Percentiles rank a stretch among this genome's conserved stretches.
Conservation (phyloP, 1,139 yeast genomes). For the Candida mesenterica region DNA sequence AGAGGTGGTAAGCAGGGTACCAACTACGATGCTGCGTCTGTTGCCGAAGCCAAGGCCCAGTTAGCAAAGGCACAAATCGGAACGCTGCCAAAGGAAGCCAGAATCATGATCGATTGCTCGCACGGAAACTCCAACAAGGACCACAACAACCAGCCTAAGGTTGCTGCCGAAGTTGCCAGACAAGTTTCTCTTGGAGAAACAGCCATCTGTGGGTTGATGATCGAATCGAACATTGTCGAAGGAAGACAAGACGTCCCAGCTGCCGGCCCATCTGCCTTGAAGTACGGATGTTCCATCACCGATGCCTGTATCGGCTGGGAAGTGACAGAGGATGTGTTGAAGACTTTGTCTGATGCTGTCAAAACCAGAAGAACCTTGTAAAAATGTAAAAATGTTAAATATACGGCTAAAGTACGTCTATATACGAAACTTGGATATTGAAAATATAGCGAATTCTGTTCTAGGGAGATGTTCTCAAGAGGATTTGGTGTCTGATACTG, state of each 20-base stretch:
- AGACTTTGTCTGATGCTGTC: constrained; percentile 73
- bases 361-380: constrained; percentile 60
- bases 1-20: constrained; percentile 96
- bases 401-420: too few relatives aligned
- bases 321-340: constrained; percentile 70
- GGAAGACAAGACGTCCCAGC: constrained; percentile 92
- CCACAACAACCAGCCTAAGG: constrained; percentile 90
- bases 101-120: constrained; percentile 96
- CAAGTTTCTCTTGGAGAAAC: constrained; percentile 78
- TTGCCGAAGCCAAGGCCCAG: constrained; percentile 58
- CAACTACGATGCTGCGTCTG: constrained; percentile 76
- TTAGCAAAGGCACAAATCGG: constrained; percentile 52
- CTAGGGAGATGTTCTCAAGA: too few relatives aligned
- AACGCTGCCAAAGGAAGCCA: constrained; percentile 43
- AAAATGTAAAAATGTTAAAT: too few relatives aligned
- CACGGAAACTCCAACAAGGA: constrained; percentile 94
- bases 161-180: constrained; percentile 74
- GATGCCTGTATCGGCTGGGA: constrained; percentile 96
- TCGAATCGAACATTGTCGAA: constrained; percentile 85
- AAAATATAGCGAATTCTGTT: too few relatives aligned
- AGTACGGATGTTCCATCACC: constrained; percentile 92
- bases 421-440: too few relatives aligned
- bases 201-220: constrained; percentile 89
- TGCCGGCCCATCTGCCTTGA: constrained; percentile 69
- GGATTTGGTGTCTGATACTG: too few relatives aligned